Evolutionary conservation across 1,284 basidiomycete species (phyloP).

Genomic region (Sutorius eximius): DNA sequence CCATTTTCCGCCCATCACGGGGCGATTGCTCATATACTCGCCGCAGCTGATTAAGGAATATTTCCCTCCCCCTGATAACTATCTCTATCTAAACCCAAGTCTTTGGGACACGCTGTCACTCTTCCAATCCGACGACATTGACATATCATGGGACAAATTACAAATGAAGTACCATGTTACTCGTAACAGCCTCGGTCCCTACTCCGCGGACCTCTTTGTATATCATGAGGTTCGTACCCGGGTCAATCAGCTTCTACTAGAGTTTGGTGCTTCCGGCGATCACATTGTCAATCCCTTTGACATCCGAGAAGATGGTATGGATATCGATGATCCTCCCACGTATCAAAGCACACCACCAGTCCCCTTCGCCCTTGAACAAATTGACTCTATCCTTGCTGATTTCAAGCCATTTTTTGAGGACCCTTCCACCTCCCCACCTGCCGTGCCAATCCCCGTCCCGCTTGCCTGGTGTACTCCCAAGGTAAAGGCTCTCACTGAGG

Average conservation of each 20-base stretch:
- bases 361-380: slow-evolving; percentile 42
- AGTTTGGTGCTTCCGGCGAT: slow-evolving; percentile 23
- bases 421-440: slow-evolving; percentile 18
- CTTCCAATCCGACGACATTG: slow-evolving; percentile 42
- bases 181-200: slow-evolving; percentile 50
- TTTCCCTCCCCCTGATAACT: slow-evolving; percentile 46
- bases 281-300: slow-evolving; percentile 13
- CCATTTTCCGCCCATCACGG: not conserved
- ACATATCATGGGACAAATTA: slow-evolving; percentile 56
- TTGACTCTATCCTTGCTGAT: slow-evolving; percentile 51
- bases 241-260: slow-evolving; percentile 39
- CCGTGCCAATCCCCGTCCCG: slow-evolving; percentile 44
- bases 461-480: slow-evolving; percentile 73
- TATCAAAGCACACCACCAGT: slow-evolving; percentile 21
- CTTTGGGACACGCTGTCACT: slow-evolving; percentile 56
- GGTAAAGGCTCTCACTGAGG: slow-evolving; percentile 56
- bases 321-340: slow-evolving; percentile 22
- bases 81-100: slow-evolving; percentile 54
- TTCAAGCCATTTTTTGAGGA: slow-evolving; percentile 53
- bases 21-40: slow-evolving; percentile 1
- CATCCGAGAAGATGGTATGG: slow-evolving; percentile 25
- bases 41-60: slow-evolving; percentile 59
- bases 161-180: slow-evolving; percentile 61
- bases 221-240: slow-evolving; percentile 57
- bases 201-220: slow-evolving; percentile 61